Base-by-base conservation (phyloP, 805 yeast genomes). In the Pichia californica region DNA sequence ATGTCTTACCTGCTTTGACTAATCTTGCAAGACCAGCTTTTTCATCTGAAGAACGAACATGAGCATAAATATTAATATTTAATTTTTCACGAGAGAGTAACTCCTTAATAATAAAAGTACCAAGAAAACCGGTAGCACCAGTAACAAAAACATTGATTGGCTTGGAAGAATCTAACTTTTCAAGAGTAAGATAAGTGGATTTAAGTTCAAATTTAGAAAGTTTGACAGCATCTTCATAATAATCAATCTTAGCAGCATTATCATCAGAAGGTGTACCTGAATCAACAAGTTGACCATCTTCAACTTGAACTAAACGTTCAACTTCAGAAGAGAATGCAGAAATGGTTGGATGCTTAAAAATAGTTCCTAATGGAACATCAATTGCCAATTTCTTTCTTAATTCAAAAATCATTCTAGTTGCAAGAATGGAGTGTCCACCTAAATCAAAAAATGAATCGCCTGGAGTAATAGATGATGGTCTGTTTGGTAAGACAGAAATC, bases 391-490 rank as follows among this genome's bases (percentile, higher is more conserved):
- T 75, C 67, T 84, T 83, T 61, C 97, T 77, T 53, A 93, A 75
- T 52, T 85, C 89, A 57, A 93, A 93, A 48, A 93, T 91, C 96
- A 93, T 88, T 61, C 94, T 78, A 0, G 99, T 94, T 7, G 98
- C 98, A 50, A 93, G 70, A 55, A 93, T 91, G 1, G 98, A 91
- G 64, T 93, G 99, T 2, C 99, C 99, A 46, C 99, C 99, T 41
- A 94, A 69, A 59, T 93, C 99, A 58, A 93, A 93, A 76, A 93
- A 93, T 1, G 95, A 85, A 62, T 93, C 99, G 3, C 76, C 75
- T 28, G 83, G 82, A 26, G 82, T 71, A 34, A 88, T 74, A 2
- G 84, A 67, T 2, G 91, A 83, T 7, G 97, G 96, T 50, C 78
- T 75, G 52, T 79, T 83, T 34, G 98, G 98, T 52, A 93, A 72